A percentile compares a stretch with the other conserved stretches of the same genome.
phyloP scores from a whole-genome alignment of 305 asterid genomes.

The Ilex paraguariensis region DNA sequence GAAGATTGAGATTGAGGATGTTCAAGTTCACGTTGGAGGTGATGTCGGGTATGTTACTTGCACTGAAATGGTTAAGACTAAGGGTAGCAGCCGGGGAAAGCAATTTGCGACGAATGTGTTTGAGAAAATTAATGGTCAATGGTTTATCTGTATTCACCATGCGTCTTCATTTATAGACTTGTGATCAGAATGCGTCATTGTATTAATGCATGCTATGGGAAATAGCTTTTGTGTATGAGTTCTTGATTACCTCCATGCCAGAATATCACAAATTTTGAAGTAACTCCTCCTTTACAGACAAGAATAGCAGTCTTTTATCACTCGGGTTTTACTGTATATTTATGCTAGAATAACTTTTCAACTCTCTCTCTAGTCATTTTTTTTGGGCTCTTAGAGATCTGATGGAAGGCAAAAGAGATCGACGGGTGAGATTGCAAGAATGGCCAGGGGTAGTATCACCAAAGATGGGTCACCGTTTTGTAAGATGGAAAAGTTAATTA shows the following conservation, averaged over 20 bases:
- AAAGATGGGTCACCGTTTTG: conserved; percentile 34
- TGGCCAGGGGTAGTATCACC: conserved; percentile 21
- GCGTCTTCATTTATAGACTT: conserved; percentile 39
- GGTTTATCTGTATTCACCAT: conserved; percentile 85
- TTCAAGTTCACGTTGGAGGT: conserved; percentile 68
- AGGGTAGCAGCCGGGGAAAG: conserved; percentile 86
- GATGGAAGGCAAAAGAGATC: conserved; percentile 27
- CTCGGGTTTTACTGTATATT: too few relatives aligned
- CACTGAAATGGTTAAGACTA: conserved; percentile 85
- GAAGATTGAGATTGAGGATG: conserved; percentile 80
- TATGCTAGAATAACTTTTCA: too few relatives aligned
- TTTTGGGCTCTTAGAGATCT: conserved; percentile 15
- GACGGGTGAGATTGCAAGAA: conserved; percentile 13
- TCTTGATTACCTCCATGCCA: too few relatives aligned
- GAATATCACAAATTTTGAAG: too few relatives aligned
- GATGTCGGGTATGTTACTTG: conserved; percentile 76
- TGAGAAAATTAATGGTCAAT: conserved; percentile 74
- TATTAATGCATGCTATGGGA: too few relatives aligned
- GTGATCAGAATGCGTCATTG: too few relatives aligned
- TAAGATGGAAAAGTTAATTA: conserved; percentile 20
- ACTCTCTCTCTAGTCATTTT: too few relatives aligned
- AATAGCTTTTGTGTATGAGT: too few relatives aligned
- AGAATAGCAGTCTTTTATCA: too few relatives aligned
- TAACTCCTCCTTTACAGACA: too few relatives aligned
- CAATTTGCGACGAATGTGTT: conserved; percentile 85